phyloP scores from a whole-genome alignment of 2,329 filamentous ascomycete species.

The Niveomyces coronatus region DNA sequence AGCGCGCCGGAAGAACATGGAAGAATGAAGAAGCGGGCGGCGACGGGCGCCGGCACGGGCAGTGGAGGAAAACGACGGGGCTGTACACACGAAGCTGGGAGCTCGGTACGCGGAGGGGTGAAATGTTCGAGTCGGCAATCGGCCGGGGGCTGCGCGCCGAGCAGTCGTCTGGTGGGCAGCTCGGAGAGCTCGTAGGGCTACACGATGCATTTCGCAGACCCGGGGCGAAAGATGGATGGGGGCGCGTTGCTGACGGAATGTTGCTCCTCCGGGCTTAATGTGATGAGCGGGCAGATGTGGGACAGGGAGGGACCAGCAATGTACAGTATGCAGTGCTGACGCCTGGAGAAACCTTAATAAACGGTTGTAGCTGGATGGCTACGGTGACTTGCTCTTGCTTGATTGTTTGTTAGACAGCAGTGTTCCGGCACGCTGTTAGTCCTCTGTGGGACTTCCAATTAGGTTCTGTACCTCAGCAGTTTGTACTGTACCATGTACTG shows the following conservation, averaged over 20 bases:
- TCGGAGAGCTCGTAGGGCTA: slow-evolving; percentile 56
- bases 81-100: slow-evolving; percentile 20
- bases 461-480: no score
- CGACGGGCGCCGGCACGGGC: slow-evolving; percentile 11
- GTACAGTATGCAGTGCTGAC: no score
- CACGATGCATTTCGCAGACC: slow-evolving; percentile 55
- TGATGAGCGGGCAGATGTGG: no score
- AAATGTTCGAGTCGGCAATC: slow-evolving; percentile 20
- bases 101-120: slow-evolving; percentile 9
- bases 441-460: no score
- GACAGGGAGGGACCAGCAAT: no score
- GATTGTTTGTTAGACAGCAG: no score
- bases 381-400: no score
- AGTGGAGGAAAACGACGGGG: slow-evolving; percentile 13
- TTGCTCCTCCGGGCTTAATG: no score
- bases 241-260: neutral
- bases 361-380: no score
- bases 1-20: slow-evolving; percentile 66
- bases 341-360: no score
- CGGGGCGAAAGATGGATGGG: slow-evolving; percentile 18
- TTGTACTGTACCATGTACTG: no score
- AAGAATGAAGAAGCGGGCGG: slow-evolving; percentile 45
- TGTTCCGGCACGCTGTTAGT: no score
- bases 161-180: slow-evolving; percentile 55
- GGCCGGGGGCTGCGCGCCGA: slow-evolving; percentile 41